Conservation (phyloP, 2,329 filamentous ascomycete genomes). For the Chlorencoelia australis region DNA sequence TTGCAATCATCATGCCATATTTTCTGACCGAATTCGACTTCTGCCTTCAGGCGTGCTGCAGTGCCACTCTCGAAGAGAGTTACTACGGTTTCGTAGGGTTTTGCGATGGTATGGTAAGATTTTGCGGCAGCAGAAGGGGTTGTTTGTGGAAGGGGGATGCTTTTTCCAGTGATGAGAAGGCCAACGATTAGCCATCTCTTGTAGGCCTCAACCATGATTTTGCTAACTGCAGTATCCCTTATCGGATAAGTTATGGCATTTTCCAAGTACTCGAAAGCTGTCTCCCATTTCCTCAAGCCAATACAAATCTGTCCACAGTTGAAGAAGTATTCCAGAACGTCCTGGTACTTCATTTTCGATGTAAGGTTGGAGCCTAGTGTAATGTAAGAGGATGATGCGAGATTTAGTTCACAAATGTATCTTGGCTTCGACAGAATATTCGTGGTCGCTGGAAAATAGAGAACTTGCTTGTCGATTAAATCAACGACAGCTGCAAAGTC, state of each 20-base stretch:
- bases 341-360: constrained; percentile 37
- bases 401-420: constrained; percentile 35
- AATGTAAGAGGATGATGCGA: constrained; percentile 47
- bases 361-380: constrained; percentile 48
- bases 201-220: constrained; percentile 79
- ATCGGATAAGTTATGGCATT: constrained; percentile 58
- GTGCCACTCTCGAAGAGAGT: constrained; percentile 54
- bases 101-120: constrained; percentile 47
- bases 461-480: constrained; percentile 54
- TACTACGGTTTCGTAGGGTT: constrained; percentile 62
- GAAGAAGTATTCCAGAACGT: constrained; percentile 59
- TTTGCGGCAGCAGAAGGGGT: constrained; percentile 44
- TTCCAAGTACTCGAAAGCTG: constrained; percentile 51
- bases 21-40: constrained; percentile 47
- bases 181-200: constrained; percentile 81
- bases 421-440: constrained; percentile 26
- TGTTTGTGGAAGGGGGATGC: constrained; percentile 43
- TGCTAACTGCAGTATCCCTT: constrained; percentile 52
- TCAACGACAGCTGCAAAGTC: constrained; percentile 44
- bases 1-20: constrained; percentile 68
- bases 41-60: constrained; percentile 49
- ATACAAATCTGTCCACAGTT: constrained; percentile 56
- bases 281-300: constrained; percentile 48
- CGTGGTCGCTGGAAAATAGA: constrained; percentile 49
- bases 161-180: constrained; percentile 58